Evolutionary conservation across 1,284 basidiomycete species (phyloP).

Genomic region (Serendipita sp.): DNA sequence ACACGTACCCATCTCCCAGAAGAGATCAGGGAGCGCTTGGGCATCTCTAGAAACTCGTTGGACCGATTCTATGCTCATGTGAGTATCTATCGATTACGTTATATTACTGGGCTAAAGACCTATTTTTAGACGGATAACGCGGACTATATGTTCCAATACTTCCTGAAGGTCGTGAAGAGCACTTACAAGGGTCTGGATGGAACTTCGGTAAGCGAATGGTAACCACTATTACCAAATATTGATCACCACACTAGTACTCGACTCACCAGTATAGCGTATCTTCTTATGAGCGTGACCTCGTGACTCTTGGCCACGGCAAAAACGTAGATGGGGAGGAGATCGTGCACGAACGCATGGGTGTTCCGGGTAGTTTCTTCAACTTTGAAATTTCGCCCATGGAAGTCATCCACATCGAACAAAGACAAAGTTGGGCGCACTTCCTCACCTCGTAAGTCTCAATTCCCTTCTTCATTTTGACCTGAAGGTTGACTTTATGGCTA

Average conservation of each 20-base stretch:
- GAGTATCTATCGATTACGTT: constrained; percentile 11
- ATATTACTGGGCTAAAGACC: constrained; percentile 7
- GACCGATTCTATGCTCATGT: constrained; percentile 57
- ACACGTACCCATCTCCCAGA: constrained; percentile 43
- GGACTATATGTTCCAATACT: constrained; percentile 91
- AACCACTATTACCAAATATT: not conserved
- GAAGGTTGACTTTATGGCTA: constrained; percentile 4
- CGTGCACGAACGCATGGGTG: constrained; percentile 50
- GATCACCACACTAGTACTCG: not conserved
- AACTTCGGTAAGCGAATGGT: constrained; percentile 37
- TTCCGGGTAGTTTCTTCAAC: constrained; percentile 73
- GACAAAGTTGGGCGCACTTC: constrained; percentile 95
- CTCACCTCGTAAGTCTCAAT: constrained; percentile 66
- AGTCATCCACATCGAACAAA: constrained; percentile 78
- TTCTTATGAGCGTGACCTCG: constrained; percentile 85
- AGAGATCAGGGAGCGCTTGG: constrained; percentile 63
- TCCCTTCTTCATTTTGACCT: constrained; percentile 6
- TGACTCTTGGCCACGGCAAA: constrained; percentile 42
- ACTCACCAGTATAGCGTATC: constrained; percentile 91
- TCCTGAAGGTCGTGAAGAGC: constrained; percentile 93
- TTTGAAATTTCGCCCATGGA: constrained; percentile 97
- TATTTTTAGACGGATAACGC: constrained; percentile 42
- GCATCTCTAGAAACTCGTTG: constrained; percentile 66
- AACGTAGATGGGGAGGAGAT: constrained; percentile 61
- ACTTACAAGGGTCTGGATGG: constrained; percentile 74